phyloP scores from a whole-genome alignment of 495 filamentous ascomycete genomes.

The Platismatia glauca region DNA sequence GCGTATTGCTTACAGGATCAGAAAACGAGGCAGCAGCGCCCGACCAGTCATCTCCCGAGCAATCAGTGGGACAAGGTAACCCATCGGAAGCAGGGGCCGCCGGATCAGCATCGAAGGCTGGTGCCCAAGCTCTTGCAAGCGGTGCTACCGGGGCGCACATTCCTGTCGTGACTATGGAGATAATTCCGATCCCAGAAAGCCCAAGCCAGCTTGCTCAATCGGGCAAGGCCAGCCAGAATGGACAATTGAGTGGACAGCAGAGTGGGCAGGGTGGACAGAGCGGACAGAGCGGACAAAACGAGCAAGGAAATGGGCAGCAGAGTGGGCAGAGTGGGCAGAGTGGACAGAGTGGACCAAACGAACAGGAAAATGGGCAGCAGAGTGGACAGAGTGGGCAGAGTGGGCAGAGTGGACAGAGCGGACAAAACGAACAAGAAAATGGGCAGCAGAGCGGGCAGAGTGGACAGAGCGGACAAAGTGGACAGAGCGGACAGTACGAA shows the following conservation, averaged over 20 bases:
- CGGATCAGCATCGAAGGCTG: neutral
- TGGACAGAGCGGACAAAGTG: neutral
- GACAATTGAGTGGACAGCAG: neutral
- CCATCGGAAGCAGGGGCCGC: neutral
- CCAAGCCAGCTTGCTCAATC: conserved; percentile 9
- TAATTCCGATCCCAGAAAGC: conserved; percentile 9
- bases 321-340: no score
- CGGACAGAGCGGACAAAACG: neutral
- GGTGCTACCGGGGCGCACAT: neutral
- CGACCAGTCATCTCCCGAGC: neutral
- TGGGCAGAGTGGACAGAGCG: no score
- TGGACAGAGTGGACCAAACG: no score
- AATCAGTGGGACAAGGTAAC: neutral
- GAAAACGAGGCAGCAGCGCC: neutral
- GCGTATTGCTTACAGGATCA: neutral
- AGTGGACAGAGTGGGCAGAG: neutral
- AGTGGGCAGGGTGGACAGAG: neutral
- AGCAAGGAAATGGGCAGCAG: neutral
- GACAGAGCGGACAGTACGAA: neutral
- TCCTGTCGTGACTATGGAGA: conserved; percentile 10
- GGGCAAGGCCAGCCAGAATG: neutral
- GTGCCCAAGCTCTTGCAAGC: neutral
- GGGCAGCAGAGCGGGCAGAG: neutral
- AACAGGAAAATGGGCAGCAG: neutral
- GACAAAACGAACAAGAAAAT: neutral